phyloP scores from a whole-genome alignment of 2,329 filamentous ascomycete species.

The Bipolaris oryzae region DNA sequence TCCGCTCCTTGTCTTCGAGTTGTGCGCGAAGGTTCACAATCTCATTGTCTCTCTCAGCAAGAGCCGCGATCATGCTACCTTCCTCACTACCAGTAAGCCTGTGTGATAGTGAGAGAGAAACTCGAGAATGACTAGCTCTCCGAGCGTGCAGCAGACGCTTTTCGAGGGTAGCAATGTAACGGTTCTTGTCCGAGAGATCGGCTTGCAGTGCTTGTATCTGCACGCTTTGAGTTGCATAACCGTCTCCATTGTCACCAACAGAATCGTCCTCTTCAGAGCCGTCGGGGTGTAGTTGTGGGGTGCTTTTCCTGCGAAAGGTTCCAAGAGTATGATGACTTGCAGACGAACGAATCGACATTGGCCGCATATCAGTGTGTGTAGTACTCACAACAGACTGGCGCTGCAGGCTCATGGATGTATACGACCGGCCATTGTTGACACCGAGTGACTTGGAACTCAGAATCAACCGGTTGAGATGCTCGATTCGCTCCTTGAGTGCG shows the following conservation, averaged over 20 bases:
- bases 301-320: constrained; percentile 41
- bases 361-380: constrained; percentile 50
- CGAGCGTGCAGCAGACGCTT: constrained; percentile 89
- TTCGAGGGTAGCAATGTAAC: constrained; percentile 93
- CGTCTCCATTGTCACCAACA: constrained; percentile 82
- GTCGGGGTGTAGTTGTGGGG: constrained; percentile 30
- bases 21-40: constrained; percentile 88
- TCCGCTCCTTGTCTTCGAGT: constrained; percentile 92
- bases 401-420: constrained; percentile 50
- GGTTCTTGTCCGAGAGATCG: constrained; percentile 95
- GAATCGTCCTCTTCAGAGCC: constrained; percentile 56
- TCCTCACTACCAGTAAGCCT: constrained; percentile 74
- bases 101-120: constrained; percentile 76
- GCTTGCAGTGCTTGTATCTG: constrained; percentile 91
- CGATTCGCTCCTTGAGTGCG: constrained; percentile 94
- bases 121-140: constrained; percentile 84
- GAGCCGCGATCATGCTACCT: constrained; percentile 70
- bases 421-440: constrained; percentile 68
- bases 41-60: constrained; percentile 90
- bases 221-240: constrained; percentile 78
- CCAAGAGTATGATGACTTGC: constrained; percentile 51
- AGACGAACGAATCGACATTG: constrained; percentile 55
- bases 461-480: constrained; percentile 93
- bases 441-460: constrained; percentile 94
- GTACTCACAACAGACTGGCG: constrained; percentile 51